Evolutionary conservation across 345 rosid species (phyloP).

Genomic region (Rhizophora apiculata): DNA sequence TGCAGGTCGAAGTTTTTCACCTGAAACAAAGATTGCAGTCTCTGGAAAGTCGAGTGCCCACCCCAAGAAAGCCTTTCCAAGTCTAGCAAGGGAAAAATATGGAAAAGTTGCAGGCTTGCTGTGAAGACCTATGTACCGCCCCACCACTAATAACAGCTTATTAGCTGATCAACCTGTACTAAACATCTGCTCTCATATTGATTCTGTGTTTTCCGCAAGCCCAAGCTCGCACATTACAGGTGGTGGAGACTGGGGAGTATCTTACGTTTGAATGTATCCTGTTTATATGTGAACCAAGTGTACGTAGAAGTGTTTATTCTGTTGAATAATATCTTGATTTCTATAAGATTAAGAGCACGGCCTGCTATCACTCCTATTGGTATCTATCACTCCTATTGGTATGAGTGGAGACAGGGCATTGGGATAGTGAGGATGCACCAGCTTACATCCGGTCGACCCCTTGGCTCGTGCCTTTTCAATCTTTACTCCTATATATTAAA

Average conservation of each 20-base stretch:
- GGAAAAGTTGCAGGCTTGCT: neutral
- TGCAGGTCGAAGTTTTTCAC: slow-evolving; percentile 94
- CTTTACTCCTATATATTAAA: no score
- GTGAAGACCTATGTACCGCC: neutral
- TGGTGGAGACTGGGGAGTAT: neutral
- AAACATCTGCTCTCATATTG: neutral
- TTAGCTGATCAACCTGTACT: slow-evolving; percentile 1
- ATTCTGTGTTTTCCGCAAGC: no score
- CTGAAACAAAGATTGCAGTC: slow-evolving; percentile 92
- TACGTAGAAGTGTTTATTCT: neutral
- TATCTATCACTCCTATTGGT: no score
- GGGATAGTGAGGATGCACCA: no score
- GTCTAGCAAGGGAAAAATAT: slow-evolving; percentile 28
- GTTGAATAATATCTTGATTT: neutral
- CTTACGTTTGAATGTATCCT: neutral
- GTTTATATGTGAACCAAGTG: neutral
- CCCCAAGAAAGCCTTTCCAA: slow-evolving; percentile 75
- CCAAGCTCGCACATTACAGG: neutral
- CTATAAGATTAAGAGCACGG: neutral
- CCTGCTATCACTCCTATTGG: neutral
- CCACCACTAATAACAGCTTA: no score
- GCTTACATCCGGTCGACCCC: no score
- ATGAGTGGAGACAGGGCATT: no score
- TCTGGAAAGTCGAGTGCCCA: slow-evolving; percentile 70
- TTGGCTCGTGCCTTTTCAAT: no score